Base-by-base conservation (phyloP, 2,329 filamentous ascomycete genomes). In the Endoconidiophora polonica region DNA sequence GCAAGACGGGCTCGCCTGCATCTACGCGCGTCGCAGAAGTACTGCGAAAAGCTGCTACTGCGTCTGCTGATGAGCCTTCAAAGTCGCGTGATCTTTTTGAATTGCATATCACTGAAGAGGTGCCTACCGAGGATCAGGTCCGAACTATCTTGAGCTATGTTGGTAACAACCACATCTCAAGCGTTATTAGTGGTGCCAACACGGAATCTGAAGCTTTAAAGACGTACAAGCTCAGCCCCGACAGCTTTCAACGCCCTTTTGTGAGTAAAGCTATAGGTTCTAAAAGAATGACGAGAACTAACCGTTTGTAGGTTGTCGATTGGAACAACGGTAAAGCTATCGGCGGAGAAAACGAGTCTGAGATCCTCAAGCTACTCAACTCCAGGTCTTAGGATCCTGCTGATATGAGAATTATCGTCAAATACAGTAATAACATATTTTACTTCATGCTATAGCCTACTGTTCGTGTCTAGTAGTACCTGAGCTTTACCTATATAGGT, bases 271-370 rank as follows among this genome's bases (percentile, higher is more conserved):
- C 7, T 9, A 12, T 5, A 14, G 12, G 38, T 38, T 10, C 16
- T 4, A 20, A 22, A 16, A 23, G 5, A 23, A 42, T 38, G 10
- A 18, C 55, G 48, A 52, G 61, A 62, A 59, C 43, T 48, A 38
- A 53, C 55, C 55, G 14, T 38, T 20, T 36, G 24, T 55, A 72
- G 74, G 67, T 82, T 52, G 90, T 96, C 48, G 90, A 96, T 63
- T 96, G 91, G 91, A 86, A 83, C 62, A 88, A 90, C 63, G 91
- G 88, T 56, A 83, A 79, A 63, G 90, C 81, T 44, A 70, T 83
- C 67, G 69, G 77, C 23, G 85, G 86, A 18, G 85, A 84, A 46
- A 80, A 83, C 56, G 81, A 94, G 68, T 94, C 86, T 14, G 83
- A 90, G 68, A 95, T 96, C 54, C 66, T 94, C 61, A 86, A 83